Base-by-base conservation (phyloP, 2,329 filamentous ascomycete species). In the Claviceps sp. region DNA sequence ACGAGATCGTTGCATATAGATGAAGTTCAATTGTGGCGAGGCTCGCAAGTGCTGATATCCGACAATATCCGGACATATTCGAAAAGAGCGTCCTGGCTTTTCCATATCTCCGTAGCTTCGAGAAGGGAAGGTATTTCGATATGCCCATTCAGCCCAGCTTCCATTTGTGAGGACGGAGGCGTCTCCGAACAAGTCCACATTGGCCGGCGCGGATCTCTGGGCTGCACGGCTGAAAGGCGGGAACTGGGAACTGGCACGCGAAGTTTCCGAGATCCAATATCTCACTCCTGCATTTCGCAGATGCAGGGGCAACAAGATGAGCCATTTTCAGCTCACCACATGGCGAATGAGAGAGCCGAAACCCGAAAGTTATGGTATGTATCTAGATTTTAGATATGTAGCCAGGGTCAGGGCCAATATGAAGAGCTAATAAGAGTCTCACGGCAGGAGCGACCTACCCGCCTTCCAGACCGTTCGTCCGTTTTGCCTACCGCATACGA, bases 391-490 rank as follows among this genome's bases (percentile, higher is more conserved):
- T 26, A 26, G 4, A 5, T 11, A 14, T 14, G 41, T 22, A 7
- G 22, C 18, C 41, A 43, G 20, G 41, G 11, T 13, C 9, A 24
- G n/a, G 20, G 41, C 7, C 41, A 20, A 20, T 42, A 13, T 8
- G 20, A 43, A 22, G 13, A 42, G 41, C 41, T 24, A 24, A 22
- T 44, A 22, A 22, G 22, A 22, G 22, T 22, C 22, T 22, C 20
- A 22, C 20, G 3, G 20, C 2, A 22, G 20, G 20, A 22, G 20
- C 20, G 20, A 50, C 30, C 47, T 7, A 42, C 26, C 42, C 38
- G 41, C 42, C 47, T 52, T 50, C 51, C 51, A 42, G 47, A 47
- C 42, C 18, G 24, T 42, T 24, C 45, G 47, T 47, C 24, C 24
- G 11, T 14, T 24, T 44, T 40, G 38, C n/a, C 8, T n/a, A n/a